Evolutionary conservation across 495 filamentous ascomycete species (phyloP).

Genomic region (Pseudoneurospora amorphoporcata): DNA sequence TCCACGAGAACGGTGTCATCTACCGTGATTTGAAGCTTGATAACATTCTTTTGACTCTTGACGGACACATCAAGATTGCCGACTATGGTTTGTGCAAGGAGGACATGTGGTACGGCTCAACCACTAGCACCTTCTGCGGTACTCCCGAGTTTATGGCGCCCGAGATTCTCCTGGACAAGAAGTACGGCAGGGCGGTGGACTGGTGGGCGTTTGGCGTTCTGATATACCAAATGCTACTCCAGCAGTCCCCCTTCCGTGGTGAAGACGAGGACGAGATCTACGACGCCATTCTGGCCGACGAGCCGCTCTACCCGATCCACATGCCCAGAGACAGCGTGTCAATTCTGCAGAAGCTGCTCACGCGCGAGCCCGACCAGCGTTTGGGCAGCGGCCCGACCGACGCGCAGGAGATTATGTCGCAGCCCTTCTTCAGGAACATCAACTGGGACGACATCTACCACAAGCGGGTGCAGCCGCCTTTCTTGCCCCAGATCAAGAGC

Average conservation of each 20-base stretch:
- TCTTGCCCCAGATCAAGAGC: conserved; percentile 77
- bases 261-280: conserved; percentile 99
- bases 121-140: conserved; percentile 96
- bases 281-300: conserved; percentile 95
- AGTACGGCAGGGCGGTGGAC: conserved; percentile 96
- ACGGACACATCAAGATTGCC: conserved; percentile 97
- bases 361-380: conserved; percentile 84
- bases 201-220: conserved; percentile 99
- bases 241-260: conserved; percentile 97
- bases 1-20: conserved; percentile 98
- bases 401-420: conserved; percentile 98
- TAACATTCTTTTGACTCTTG: conserved; percentile 91
- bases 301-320: conserved; percentile 96
- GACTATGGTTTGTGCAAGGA: conserved; percentile 99
- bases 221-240: conserved; percentile 99
- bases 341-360: conserved; percentile 95
- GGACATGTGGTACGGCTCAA: conserved; percentile 98
- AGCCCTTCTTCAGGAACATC: conserved; percentile 94
- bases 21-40: conserved; percentile 99
- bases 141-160: conserved; percentile 99
- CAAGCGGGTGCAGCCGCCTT: conserved; percentile 82
- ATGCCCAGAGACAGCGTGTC: conserved; percentile 98
- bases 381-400: conserved; percentile 93
- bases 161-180: conserved; percentile 98
- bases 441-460: conserved; percentile 98